A percentile compares a stretch with the other conserved stretches of the same genome.
These are phyloP conservation scores for Solanum microdontum DNA, from an alignment of 257 asterid species.

Conservation along the genomic window DNA sequence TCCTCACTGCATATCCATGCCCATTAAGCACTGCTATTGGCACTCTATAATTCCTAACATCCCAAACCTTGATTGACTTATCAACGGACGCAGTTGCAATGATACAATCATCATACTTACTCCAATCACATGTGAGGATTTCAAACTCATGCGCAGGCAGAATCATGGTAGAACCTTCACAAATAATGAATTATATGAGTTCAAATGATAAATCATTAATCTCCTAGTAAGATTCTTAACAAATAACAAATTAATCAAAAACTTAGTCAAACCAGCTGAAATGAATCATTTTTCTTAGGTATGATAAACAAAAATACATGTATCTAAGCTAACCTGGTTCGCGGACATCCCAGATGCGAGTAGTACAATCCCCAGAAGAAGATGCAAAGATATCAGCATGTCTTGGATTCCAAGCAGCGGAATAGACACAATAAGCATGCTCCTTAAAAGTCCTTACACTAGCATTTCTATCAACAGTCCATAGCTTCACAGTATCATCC, in stretches of 20 bases:
- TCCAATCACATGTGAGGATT: conserved; percentile 95
- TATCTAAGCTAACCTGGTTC: conserved; percentile 56
- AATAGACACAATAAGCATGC: conserved; percentile 87
- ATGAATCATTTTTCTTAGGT: not conserved
- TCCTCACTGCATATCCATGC: conserved; percentile 89
- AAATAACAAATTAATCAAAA: not conserved
- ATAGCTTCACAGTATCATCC: conserved; percentile 86
- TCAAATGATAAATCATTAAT: not conserved
- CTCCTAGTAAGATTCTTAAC: not conserved
- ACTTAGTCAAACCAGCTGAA: not conserved
- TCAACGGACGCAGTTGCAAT: conserved; percentile 92
- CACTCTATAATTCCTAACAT: conserved; percentile 74
- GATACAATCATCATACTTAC: conserved; percentile 83
- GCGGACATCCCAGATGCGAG: conserved; percentile 95
- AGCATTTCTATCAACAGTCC: conserved; percentile 86
- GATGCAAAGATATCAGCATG: conserved; percentile 91
- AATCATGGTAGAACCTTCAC: conserved; percentile 89
- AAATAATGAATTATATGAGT: not conserved
- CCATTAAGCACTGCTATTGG: conserved; percentile 88
- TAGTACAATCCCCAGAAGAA: conserved; percentile 92
- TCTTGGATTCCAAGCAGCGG: conserved; percentile 89
- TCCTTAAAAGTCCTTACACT: conserved; percentile 96
- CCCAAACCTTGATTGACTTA: conserved; percentile 92
- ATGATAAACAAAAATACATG: not conserved
- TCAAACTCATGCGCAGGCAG: conserved; percentile 92